Evolutionary conservation across 441 rosid species (phyloP), one percentile per base, ranked within the genome.

Genomic region (Geranium incanum): DNA sequence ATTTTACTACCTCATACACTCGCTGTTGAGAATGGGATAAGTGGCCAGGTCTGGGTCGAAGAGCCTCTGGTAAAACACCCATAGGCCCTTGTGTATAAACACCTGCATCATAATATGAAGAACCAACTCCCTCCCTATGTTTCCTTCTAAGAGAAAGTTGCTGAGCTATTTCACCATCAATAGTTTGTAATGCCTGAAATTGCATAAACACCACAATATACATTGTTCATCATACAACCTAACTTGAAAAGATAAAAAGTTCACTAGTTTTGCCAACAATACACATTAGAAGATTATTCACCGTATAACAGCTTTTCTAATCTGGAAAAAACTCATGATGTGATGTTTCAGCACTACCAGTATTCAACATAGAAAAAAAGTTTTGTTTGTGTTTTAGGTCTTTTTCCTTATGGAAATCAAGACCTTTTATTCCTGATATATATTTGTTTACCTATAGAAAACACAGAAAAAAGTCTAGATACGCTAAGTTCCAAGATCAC

Each of bases 31-130:
- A 88, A 62, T 83, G 70, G 21, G 99, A 87, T 74, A 95, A 81
- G 68, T 95, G 97, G 63, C 99, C 98, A 13, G 99, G 97, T 76
- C 89, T 95, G 11, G 98, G 97, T 21, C 98, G 93, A 59, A 95
- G 93, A 23, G 99, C 88, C 81, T 93, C 98, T 1, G 99, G 97
- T 36, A 95, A 81, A 65, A 86, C 81, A 83, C 91, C 92, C 79
- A 85, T 80, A 59, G 97, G 89, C 76, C 91, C 87, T 78, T 88
- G 99, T 13, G 86, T 74, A 74, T 87, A 85, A 70, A 90, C 86
- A 81, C 78, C 86, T 68, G 93, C 86, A 77, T 95, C 99, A 78
- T 85, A 93, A 77, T 81, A 84, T 69, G 95, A 73, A 38, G 92
- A 80, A 50, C 93, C 82, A 65, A 85, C 86, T 73, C 90, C 86